A percentile compares a stretch with the other conserved stretches of the same genome.
phyloP scores from a whole-genome alignment of 2,329 filamentous ascomycete species.

The Nemania sp. region DNA sequence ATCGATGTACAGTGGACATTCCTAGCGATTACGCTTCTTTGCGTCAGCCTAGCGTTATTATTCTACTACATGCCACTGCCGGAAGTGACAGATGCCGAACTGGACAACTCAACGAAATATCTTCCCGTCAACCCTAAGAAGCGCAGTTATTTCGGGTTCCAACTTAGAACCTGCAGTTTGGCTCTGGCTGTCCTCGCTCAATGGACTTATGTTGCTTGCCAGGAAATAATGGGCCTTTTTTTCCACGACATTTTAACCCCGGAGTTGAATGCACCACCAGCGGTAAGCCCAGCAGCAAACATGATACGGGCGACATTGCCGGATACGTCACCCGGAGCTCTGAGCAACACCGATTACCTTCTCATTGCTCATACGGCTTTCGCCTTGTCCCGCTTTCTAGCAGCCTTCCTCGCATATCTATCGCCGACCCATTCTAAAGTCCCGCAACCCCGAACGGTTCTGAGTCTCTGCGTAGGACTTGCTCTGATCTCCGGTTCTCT shows the following conservation, averaged over 20 bases:
- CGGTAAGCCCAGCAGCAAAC: background rate
- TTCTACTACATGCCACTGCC: conserved; percentile 71
- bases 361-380: conserved; percentile 75
- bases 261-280: background rate
- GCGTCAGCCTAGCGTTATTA: conserved; percentile 68
- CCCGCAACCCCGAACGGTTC: conserved; percentile 70
- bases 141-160: conserved; percentile 52
- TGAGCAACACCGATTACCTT: conserved; percentile 66
- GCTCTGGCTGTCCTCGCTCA: conserved; percentile 74
- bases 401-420: conserved; percentile 65
- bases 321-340: conserved; percentile 50
- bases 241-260: conserved; percentile 57
- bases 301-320: conserved; percentile 48
- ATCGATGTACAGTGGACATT: conserved; percentile 85
- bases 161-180: conserved; percentile 60
- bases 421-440: conserved; percentile 51
- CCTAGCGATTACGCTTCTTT: conserved; percentile 76
- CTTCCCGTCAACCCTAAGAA: conserved; percentile 56
- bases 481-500: conserved; percentile 61
- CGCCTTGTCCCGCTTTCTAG: conserved; percentile 71
- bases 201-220: conserved; percentile 77
- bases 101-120: conserved; percentile 51
- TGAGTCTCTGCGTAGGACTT: conserved; percentile 63
- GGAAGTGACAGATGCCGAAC: conserved; percentile 60
- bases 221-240: conserved; percentile 65